Evolutionary conservation across 1,284 basidiomycete species (phyloP), one percentile per base, ranked within the genome.

Genomic region (Rhodofomes roseus): DNA sequence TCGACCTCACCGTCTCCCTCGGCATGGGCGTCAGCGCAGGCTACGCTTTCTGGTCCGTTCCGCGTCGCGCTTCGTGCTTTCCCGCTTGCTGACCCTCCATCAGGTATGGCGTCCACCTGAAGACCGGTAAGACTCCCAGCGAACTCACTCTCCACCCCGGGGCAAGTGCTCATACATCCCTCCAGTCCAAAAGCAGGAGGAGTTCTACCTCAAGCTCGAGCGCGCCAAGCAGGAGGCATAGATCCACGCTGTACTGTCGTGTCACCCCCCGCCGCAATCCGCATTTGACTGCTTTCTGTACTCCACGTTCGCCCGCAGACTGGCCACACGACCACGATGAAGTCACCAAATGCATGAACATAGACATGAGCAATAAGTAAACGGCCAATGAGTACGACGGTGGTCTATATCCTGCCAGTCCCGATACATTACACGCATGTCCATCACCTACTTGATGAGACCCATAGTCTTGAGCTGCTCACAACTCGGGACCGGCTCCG

Each of bases 21-120:
- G 92, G 90, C 65, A 82, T 95, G 57, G 92, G 91, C 39, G 64
- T 86, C 60, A 79, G 83, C 57, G 79, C 81, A 25, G 92, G 83
- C 48, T 94, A 92, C 70, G 80, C 81, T 6, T 95, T 83, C 78
- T 95, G 92, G 92, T 93, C 63, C 67, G 89, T 76, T 25, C 48
- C 55, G 31, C 50, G 55, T 36, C 72, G 48, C 60, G 65, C 40
- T 59, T 59, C 54, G 60, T 65, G 55, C 44, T 9, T 36, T 25
- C 22, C 31, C 23, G 57, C 50, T 62, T 60, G 53, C 64, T 59
- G 31, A 58, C 29, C 46, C 52, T 18, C 58, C 50, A 46, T 54
- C 63, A 94, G 92, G 92, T 93, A 94, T 78, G 87, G 88, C 62
- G 71, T 79, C 71, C 92, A 93, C 75, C 76, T 94, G 68, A 88